Percentiles rank a stretch among this genome's conserved stretches.
phyloP scores from a whole-genome alignment of 1,284 basidiomycete genomes.

The Pterulicium gracile region DNA sequence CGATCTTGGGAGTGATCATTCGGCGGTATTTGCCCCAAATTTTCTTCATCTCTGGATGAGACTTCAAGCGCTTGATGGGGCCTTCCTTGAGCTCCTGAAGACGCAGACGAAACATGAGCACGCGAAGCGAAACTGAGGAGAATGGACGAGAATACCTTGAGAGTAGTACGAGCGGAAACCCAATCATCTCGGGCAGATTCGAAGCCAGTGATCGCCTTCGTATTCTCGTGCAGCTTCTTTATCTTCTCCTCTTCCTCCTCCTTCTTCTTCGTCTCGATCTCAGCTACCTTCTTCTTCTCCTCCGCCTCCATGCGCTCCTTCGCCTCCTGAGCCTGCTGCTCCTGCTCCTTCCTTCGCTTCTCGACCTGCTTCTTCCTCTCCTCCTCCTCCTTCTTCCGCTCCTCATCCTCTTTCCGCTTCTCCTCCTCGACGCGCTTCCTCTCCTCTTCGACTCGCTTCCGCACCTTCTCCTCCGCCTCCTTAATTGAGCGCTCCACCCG shows the following conservation, averaged over 20 bases:
- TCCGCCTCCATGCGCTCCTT: constrained; percentile 26
- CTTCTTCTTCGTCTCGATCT: constrained; percentile 25
- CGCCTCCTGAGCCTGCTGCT: constrained; percentile 29
- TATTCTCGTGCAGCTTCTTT: background rate
- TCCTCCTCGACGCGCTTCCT: constrained; percentile 23
- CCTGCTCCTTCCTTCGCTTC: constrained; percentile 23
- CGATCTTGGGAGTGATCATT: constrained; percentile 83
- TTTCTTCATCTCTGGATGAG: constrained; percentile 41
- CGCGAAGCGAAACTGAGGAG: constrained; percentile 6
- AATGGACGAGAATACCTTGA: constrained; percentile 29
- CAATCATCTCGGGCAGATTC: constrained; percentile 57
- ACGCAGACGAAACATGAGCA: constrained; percentile 5
- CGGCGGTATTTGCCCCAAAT: constrained; percentile 62
- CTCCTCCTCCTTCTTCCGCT: constrained; percentile 21
- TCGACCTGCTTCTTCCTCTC: constrained; percentile 20
- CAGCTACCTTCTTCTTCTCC: constrained; percentile 24
- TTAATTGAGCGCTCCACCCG: constrained; percentile 55
- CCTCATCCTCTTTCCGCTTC: constrained; percentile 15
- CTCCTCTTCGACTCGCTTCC: constrained; percentile 40
- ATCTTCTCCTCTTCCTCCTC: constrained; percentile 22
- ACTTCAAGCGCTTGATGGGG: constrained; percentile 69
- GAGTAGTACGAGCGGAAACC: constrained; percentile 45
- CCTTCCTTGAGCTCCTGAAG: constrained; percentile 59
- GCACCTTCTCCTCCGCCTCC: constrained; percentile 51
- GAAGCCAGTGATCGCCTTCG: constrained; percentile 23